Conservation (phyloP, 2,329 filamentous ascomycete genomes). For the Chaetomium sp. region DNA sequence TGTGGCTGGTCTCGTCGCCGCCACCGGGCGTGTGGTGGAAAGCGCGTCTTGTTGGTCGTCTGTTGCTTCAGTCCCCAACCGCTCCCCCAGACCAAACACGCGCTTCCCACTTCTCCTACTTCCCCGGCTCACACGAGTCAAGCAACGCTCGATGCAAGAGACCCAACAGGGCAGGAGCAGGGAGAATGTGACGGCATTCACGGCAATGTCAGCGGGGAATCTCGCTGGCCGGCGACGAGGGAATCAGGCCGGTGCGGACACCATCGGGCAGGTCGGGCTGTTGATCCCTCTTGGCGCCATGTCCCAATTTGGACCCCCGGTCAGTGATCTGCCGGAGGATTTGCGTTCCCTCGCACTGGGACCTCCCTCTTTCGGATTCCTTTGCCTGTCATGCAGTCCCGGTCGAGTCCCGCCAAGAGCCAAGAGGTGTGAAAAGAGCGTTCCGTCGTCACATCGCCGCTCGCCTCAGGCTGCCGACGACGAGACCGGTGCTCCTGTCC, state of each 20-base stretch:
- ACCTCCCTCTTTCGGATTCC: constrained; percentile 17
- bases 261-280: constrained; percentile 25
- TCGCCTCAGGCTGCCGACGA: not conserved
- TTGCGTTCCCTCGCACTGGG: constrained; percentile 10
- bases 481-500: not conserved
- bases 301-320: constrained; percentile 18
- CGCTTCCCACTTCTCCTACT: no score
- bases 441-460: not conserved
- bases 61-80: not conserved
- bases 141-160: not conserved
- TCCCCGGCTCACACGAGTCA: not conserved
- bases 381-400: not conserved
- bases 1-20: no score
- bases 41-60: constrained; percentile 3
- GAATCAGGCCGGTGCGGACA: constrained; percentile 25
- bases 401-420: constrained; percentile 3
- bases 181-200: constrained; percentile 8
- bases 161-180: constrained; percentile 14
- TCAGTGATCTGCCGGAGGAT: constrained; percentile 26
- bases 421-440: not conserved
- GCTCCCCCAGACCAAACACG: not conserved
- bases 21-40: not conserved
- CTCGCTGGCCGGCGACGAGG: constrained; percentile 1
- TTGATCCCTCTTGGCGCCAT: constrained; percentile 28
- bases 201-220: constrained; percentile 12